Evolutionary conservation across 2,329 filamentous ascomycete species (phyloP).

Genomic region (Reticulascus tulasneorum): DNA sequence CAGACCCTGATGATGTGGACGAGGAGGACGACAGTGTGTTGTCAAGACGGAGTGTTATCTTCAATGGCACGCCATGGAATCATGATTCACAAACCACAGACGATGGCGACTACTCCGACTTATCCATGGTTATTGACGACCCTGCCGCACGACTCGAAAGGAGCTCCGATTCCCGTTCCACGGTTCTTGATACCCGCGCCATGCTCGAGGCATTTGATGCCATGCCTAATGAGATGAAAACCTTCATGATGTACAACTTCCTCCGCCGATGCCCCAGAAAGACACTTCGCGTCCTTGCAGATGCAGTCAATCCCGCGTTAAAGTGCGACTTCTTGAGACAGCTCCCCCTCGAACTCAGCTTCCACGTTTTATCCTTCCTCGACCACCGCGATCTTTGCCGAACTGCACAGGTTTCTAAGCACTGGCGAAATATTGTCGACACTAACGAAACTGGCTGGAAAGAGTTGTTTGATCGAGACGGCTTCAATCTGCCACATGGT

Average conservation of each 20-base stretch:
- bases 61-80: conserved; percentile 22
- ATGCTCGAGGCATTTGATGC: conserved; percentile 89
- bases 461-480: conserved; percentile 80
- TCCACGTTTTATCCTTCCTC: conserved; percentile 84
- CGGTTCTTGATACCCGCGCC: conserved; percentile 72
- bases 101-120: conserved; percentile 26
- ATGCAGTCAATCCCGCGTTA: conserved; percentile 86
- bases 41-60: conserved; percentile 7
- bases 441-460: conserved; percentile 96
- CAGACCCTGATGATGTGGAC: conserved; percentile 38
- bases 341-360: conserved; percentile 79
- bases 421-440: conserved; percentile 88
- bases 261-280: conserved; percentile 82
- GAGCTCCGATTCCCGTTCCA: conserved; percentile 30
- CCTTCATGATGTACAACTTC: conserved; percentile 95
- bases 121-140: conserved; percentile 8
- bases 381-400: conserved; percentile 82
- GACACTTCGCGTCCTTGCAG: conserved; percentile 83
- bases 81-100: conserved; percentile 39
- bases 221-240: conserved; percentile 87
- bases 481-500: conserved; percentile 71
- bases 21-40: conserved; percentile 24
- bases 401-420: conserved; percentile 88
- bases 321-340: conserved; percentile 90
- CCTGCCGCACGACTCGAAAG: conserved; percentile 23